These are phyloP conservation scores for Hypoxylon sp. DNA, from an alignment of 2,329 filamentous ascomycete genomes.

Conservation along the genomic window DNA sequence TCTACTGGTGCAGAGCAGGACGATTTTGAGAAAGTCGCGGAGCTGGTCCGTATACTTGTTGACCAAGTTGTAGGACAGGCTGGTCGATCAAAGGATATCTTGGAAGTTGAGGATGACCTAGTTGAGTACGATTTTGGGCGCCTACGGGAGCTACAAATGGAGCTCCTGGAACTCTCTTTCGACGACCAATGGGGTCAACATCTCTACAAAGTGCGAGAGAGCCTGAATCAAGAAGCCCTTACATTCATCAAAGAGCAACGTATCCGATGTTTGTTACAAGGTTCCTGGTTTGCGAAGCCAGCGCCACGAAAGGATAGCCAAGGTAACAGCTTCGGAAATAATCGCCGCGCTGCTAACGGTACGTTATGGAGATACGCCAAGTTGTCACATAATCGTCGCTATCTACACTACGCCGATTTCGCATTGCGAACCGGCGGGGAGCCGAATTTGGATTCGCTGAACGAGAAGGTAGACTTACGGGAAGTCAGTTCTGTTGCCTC, in stretches of 20 bases:
- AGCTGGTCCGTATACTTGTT: conserved; percentile 89
- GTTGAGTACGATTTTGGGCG: conserved; percentile 84
- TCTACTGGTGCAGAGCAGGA: conserved; percentile 85
- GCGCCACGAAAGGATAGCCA: conserved; percentile 62
- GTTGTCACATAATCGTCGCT: conserved; percentile 91
- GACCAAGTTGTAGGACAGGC: conserved; percentile 91
- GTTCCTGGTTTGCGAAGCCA: conserved; percentile 84
- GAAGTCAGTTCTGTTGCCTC: conserved; percentile 94
- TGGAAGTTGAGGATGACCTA: conserved; percentile 91
- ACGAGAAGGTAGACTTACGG: conserved; percentile 87
- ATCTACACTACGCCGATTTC: conserved; percentile 92
- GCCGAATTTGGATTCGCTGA: conserved; percentile 80
- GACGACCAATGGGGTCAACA: conserved; percentile 96
- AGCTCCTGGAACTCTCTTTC: conserved; percentile 89
- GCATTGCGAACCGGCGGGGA: conserved; percentile 73
- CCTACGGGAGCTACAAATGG: conserved; percentile 91
- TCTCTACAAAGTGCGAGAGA: conserved; percentile 89
- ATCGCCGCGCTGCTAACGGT: conserved; percentile 61
- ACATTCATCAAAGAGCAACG: conserved; percentile 98
- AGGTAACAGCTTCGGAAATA: conserved; percentile 57
- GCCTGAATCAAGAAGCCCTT: conserved; percentile 89
- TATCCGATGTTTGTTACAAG: conserved; percentile 88
- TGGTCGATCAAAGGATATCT: conserved; percentile 83
- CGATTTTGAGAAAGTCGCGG: conserved; percentile 94
- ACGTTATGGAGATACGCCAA: conserved; percentile 85